Evolutionary conservation across 148 eudicot species (phyloP), one percentile per base, ranked within the genome.

Genomic region (Fallopia convolvulus): DNA sequence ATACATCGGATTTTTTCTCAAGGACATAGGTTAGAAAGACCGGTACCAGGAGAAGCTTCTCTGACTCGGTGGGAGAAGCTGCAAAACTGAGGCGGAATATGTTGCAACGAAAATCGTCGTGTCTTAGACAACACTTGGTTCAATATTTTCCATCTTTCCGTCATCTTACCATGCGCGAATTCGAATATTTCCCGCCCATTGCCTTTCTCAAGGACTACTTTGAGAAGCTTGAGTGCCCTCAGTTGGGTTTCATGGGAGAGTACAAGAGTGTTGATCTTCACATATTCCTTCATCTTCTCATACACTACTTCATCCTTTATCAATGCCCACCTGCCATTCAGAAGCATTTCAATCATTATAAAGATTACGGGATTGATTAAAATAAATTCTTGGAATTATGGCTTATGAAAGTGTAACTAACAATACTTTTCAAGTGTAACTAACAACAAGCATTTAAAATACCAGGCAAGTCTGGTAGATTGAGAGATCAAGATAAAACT

Each of bases 11-110:
- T 36, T 36, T 36, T 36, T 36, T 36, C 39, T 36, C 39, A 36
- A 36, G 39, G 39, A 4, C 39, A 36, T 36, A 36, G 39, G 39
- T 2, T 36, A 36, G 39, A 36, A 36, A 36, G 39, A 36, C 39
- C 39, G 39, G 0, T 76, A 90, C 94, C 97, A 83, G 97, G 94
- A 70, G 94, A 90, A 58, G 94, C 86, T n/a, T 36, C 84, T 77
- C 86, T 84, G 77, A 85, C 78, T 77, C 55, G 72, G 14, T 81
- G 78, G 74, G 78, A 85, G 74, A 85, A 90, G 49, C 77, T 84
- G 83, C 97, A 92, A 77, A 70, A 87, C 39, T 70, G 86, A 77
- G 93, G 85, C 15, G 85, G 75, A 58, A 83, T 83, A 52, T 81
- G 72, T 76, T 92, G 93, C 56, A 90, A 9, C 12, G 91, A 81